Conservation (phyloP, 2,329 filamentous ascomycete genomes). For the Iodosphaeria phyllophila region DNA sequence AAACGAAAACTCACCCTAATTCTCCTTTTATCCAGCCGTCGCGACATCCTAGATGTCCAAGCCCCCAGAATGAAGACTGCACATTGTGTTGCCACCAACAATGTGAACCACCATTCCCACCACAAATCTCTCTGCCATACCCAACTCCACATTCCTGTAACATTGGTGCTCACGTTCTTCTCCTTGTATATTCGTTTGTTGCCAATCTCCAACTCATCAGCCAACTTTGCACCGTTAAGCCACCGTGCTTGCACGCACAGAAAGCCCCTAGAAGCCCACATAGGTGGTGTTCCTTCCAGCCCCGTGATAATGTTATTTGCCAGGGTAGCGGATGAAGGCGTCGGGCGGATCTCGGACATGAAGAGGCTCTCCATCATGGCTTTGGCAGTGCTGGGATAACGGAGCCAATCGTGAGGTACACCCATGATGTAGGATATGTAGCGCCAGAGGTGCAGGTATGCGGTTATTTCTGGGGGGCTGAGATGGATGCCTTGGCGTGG, state of each 20-base stretch:
- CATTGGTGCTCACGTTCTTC: too few species aligned
- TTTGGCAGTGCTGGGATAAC: slow-evolving; percentile 33
- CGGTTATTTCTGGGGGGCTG: slow-evolving; percentile 38
- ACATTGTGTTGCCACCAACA: slow-evolving; percentile 45
- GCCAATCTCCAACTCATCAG: slow-evolving; percentile 38
- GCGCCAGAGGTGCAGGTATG: slow-evolving; percentile 62
- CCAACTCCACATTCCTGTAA: too few species aligned
- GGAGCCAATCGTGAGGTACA: slow-evolving; percentile 42
- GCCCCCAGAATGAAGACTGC: slow-evolving; percentile 40
- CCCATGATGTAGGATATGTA: slow-evolving; percentile 57
- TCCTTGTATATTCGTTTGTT: too few species aligned
- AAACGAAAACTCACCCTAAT: slow-evolving; percentile 23
- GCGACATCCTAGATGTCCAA: slow-evolving; percentile 22
- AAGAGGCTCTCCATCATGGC: slow-evolving; percentile 50
- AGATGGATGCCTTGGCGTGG: slow-evolving; percentile 56
- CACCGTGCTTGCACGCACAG: slow-evolving; percentile 49
- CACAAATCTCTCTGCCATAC: too few species aligned
- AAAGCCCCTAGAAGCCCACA: slow-evolving; percentile 45
- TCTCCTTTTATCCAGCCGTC: slow-evolving; percentile 23
- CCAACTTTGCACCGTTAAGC: slow-evolving; percentile 48
- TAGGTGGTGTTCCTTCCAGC: slow-evolving; percentile 46
- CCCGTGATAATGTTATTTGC: slow-evolving; percentile 59
- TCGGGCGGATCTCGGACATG: slow-evolving; percentile 46
- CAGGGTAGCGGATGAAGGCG: slow-evolving; percentile 39
- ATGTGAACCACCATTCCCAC: slow-evolving; percentile 36